phyloP scores from a whole-genome alignment of 139 green algal species.

The Chlamydomonas schloesseri region DNA sequence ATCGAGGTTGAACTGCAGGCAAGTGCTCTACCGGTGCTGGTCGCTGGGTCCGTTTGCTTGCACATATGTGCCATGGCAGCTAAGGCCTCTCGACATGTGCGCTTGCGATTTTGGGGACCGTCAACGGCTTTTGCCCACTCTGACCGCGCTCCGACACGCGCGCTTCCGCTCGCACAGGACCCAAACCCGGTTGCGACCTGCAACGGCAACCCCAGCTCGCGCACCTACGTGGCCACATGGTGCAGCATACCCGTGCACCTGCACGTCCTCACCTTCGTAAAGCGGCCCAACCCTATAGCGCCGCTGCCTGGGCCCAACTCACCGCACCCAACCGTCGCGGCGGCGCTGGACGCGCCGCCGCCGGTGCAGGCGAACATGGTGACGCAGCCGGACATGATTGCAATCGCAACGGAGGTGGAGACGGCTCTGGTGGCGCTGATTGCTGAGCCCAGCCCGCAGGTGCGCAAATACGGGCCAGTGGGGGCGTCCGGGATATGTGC shows the following conservation, averaged over 20 bases:
- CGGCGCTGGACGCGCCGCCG: constrained; percentile 29
- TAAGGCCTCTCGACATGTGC: too few relatives aligned
- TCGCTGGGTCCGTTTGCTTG: too few relatives aligned
- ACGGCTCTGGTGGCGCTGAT: constrained; percentile 25
- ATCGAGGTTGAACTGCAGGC: too few relatives aligned
- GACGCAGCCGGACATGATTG: constrained; percentile 32
- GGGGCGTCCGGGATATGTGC: background rate
- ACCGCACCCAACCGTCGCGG: constrained; percentile 3
- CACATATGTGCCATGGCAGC: too few relatives aligned
- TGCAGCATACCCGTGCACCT: constrained; percentile 17
- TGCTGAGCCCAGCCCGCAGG: constrained; percentile 12
- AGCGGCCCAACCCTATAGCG: constrained; percentile 29
- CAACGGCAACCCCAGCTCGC: constrained; percentile 26
- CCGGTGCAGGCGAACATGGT: constrained; percentile 27
- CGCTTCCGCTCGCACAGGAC: background rate
- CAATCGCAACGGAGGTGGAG: constrained; percentile 29
- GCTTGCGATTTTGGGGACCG: too few relatives aligned
- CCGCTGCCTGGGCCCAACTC: background rate
- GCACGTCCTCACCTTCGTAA: constrained; percentile 23
- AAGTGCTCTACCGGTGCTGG: too few relatives aligned
- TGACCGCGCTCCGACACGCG: too few relatives aligned
- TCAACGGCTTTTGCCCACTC: too few relatives aligned
- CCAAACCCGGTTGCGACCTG: background rate
- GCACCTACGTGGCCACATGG: constrained; percentile 8
- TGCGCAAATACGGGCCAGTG: background rate